Evolutionary conservation across 2,329 filamentous ascomycete species (phyloP).

Genomic region (Fusarium sp.): DNA sequence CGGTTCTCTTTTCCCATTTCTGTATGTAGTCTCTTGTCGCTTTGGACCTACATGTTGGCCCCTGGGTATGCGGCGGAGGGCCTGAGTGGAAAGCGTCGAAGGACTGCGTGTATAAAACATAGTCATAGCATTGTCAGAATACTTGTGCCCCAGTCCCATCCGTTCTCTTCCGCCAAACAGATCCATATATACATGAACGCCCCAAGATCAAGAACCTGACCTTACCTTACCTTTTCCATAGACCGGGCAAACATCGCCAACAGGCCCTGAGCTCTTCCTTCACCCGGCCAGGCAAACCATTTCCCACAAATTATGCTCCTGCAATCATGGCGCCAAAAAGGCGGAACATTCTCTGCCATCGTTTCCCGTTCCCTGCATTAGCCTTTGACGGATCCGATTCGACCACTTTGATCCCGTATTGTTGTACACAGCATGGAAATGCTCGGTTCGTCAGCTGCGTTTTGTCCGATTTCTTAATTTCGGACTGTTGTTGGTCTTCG

Average conservation of each 20-base stretch:
- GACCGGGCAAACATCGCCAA: background rate
- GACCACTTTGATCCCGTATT: constrained; percentile 72
- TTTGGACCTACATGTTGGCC: constrained; percentile 37
- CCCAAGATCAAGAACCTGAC: background rate
- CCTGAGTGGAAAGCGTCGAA: constrained; percentile 36
- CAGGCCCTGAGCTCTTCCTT: background rate
- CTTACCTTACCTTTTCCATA: background rate
- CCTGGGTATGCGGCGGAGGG: constrained; percentile 42
- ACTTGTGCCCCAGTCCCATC: constrained; percentile 12
- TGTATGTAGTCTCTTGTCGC: constrained; percentile 32
- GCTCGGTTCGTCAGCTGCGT: constrained; percentile 64
- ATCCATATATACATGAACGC: constrained; percentile 5
- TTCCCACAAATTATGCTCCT: constrained; percentile 6
- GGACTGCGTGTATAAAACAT: constrained; percentile 35
- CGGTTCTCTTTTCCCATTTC: constrained; percentile 21
- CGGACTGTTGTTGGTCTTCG: constrained; percentile 43
- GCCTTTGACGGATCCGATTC: constrained; percentile 59
- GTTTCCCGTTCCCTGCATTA: constrained; percentile 59
- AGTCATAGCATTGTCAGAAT: constrained; percentile 21
- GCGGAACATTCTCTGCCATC: constrained; percentile 74
- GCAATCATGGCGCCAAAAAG: constrained; percentile 74
- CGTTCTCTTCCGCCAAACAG: background rate
- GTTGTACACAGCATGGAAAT: constrained; percentile 77
- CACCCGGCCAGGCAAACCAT: background rate
- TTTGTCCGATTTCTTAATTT: constrained; percentile 3